Evolutionary conservation across 257 asterid genomes (phyloP).

Genomic region (Voacanga thouarsii): DNA sequence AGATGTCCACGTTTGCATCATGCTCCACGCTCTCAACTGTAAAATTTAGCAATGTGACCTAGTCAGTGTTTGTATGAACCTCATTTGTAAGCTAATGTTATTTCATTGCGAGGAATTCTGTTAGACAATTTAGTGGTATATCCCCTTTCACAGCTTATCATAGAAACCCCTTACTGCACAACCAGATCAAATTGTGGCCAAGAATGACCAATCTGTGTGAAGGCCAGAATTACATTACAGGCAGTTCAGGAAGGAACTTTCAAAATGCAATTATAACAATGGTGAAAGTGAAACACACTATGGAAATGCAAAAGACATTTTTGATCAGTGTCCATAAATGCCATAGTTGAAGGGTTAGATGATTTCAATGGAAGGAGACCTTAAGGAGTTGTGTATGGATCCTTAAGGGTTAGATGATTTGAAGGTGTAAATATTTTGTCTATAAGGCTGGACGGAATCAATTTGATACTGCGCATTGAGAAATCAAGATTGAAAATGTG

Average conservation of each 20-base stretch:
- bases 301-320: not conserved
- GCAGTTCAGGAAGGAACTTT: not conserved
- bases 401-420: too few relatives aligned
- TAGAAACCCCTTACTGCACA: not conserved
- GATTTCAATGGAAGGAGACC: not conserved
- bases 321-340: not conserved
- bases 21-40: constrained; percentile 95
- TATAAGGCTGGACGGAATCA: not conserved
- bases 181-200: not conserved
- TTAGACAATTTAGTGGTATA: not conserved
- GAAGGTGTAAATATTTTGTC: not conserved
- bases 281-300: not conserved
- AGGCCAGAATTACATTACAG: too few relatives aligned
- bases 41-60: constrained; percentile 6
- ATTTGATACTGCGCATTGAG: not conserved
- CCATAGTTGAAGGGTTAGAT: not conserved
- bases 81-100: not conserved
- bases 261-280: not conserved
- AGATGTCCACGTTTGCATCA: constrained; percentile 89
- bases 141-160: not conserved
- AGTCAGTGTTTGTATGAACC: constrained; percentile 11
- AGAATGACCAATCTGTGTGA: not conserved
- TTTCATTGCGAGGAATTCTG: not conserved
- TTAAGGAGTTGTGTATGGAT: not conserved
- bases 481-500: not conserved